Base-by-base conservation (phyloP, 305 asterid species). In the Ilex paraguariensis region DNA sequence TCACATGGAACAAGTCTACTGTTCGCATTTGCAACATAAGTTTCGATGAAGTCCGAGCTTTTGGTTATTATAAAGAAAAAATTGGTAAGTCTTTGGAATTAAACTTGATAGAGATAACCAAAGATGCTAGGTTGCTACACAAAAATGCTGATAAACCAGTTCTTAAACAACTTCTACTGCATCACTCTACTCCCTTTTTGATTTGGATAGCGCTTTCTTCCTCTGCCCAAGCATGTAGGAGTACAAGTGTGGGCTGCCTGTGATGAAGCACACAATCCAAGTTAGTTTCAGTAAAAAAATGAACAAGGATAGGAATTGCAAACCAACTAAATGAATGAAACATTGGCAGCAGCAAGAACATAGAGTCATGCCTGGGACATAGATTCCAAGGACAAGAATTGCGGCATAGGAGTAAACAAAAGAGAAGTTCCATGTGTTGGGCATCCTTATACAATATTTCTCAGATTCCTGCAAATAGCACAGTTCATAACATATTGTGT, bases 211-310 rank as follows among this genome's bases (percentile, higher is more conserved):
- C 31, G 92, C 91, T 62, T 76, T 86, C 68, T 83, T 86, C 87
- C 98, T 88, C 77, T 91, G 95, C 15, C 90, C 86, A 64, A 88
- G 77, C 96, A 91, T 91, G 53, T 91, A 86, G 7, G 83, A 80
- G 17, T 79, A 91, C 77, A 91, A 66, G 81, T 84, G 95, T 57
- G 96, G 98, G 64, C 74, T 76, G 3, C 95, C 81, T 78, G 80
- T 66, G 59, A 31, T 7, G 31, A 1, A 14, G 0, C 44, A 48
- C 10, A 13, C 7, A 21, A 13, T 51, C 45, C 53, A 30, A 14
- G 28, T 10, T 36, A 36, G 42, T 36, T 36, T 36, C 42, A 56
- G 58, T n/a, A 16, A 54, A 45, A 8, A 62, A 17, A 45, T n/a
- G 39, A 0, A 3, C 4, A 31, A 30, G 32, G 21, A n/a, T 13